Evolutionary conservation across 140 eudicot genomes (phyloP).

Genomic region (Flaveria floridana): DNA sequence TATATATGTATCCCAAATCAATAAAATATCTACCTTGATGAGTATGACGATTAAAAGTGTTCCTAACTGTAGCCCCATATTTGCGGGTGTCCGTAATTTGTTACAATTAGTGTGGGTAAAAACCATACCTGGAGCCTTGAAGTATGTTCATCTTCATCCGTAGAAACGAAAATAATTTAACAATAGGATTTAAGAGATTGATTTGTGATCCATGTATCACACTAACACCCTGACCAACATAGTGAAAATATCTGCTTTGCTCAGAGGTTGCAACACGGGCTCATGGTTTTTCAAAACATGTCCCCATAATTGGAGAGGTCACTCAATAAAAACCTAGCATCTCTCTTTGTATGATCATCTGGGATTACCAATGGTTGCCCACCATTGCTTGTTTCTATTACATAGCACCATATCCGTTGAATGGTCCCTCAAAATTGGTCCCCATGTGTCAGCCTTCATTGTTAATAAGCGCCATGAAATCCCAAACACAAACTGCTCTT

Average conservation of each 20-base stretch:
- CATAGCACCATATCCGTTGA: not conserved
- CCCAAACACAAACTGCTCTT: not conserved
- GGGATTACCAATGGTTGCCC: not conserved
- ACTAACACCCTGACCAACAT: not conserved
- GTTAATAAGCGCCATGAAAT: slow-evolving; percentile 1
- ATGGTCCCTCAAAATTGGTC: not conserved
- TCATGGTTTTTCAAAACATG: slow-evolving; percentile 10
- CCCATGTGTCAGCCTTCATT: slow-evolving; percentile 3
- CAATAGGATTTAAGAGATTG: slow-evolving; percentile 10
- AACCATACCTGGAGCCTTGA: slow-evolving; percentile 2
- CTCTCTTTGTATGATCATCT: slow-evolving; percentile 2
- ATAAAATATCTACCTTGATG: slow-evolving; percentile 6
- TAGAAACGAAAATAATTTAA: not conserved
- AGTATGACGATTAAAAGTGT: not conserved
- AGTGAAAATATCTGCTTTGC: not conserved
- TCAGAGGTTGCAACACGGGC: not conserved
- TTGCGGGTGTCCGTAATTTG: slow-evolving; percentile 15
- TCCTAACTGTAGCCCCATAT: not conserved
- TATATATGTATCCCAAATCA: slow-evolving; percentile 3
- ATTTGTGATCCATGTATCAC: slow-evolving; percentile 8
- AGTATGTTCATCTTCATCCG: slow-evolving; percentile 12
- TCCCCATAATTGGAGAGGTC: not conserved
- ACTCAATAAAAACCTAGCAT: slow-evolving; percentile 4
- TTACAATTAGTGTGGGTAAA: not conserved
- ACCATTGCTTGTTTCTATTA: not conserved